These are phyloP conservation scores for Alloascoidea hylecoeti DNA, from an alignment of 805 yeast species.

Conservation along the genomic window DNA sequence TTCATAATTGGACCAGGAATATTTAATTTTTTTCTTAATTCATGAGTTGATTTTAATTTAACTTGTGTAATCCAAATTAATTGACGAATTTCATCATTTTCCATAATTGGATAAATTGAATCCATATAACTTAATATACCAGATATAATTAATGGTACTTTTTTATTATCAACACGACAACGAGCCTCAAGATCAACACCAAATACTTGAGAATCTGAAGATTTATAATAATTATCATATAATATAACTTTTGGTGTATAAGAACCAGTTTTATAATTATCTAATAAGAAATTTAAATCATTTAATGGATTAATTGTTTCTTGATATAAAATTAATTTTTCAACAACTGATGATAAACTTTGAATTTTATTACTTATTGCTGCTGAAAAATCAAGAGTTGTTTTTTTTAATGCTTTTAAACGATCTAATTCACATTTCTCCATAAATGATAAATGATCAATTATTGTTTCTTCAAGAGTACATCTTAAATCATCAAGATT, in stretches of 20 bases:
- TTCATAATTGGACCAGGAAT: conserved; percentile 16
- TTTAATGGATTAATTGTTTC: conserved; percentile 57
- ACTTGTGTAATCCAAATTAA: conserved; percentile 48
- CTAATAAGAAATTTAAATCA: conserved; percentile 54
- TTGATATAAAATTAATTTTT: conserved; percentile 39
- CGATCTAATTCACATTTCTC: conserved; percentile 67
- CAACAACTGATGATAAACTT: conserved; percentile 28
- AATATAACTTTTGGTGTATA: conserved; percentile 48
- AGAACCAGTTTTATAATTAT: conserved; percentile 57
- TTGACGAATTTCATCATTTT: conserved; percentile 41
- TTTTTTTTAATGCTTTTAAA: conserved; percentile 50
- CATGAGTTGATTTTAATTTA: conserved; percentile 41
- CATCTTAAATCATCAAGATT: conserved; percentile 52
- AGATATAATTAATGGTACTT: conserved; percentile 57
- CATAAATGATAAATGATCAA: conserved; percentile 54
- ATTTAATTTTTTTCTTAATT: conserved; percentile 30
- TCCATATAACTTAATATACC: conserved; percentile 56
- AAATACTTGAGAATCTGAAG: conserved; percentile 48
- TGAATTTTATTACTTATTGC: conserved; percentile 34
- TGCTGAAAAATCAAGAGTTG: conserved; percentile 45
- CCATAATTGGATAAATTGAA: conserved; percentile 44
- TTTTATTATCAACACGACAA: conserved; percentile 55
- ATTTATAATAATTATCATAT: conserved; percentile 51
- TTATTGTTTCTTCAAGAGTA: conserved; percentile 50
- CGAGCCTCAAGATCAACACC: conserved; percentile 68